Evolutionary conservation across 2,329 filamentous ascomycete species (phyloP), one percentile per base, ranked within the genome.

Genomic region (Pezicula neosporulosa): DNA sequence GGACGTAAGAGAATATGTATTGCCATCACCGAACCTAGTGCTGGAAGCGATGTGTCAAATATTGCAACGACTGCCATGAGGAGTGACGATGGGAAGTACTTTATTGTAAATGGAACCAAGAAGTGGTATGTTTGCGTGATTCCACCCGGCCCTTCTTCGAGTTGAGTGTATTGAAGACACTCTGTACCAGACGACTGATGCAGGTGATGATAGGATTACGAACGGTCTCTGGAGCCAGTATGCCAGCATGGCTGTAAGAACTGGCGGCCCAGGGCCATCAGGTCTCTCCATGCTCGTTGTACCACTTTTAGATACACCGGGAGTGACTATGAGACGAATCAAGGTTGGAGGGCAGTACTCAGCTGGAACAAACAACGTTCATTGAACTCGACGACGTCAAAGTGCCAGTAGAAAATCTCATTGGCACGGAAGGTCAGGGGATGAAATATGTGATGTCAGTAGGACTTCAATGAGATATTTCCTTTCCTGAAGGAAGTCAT

Each of bases 1-100:
- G 85, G 85, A 6, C 77, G 76, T 63, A 89, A 84, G 69, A 74
- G 87, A 39, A 76, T 76, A 13, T 91, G 87, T 62, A 90, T 92
- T 58, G 88, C 87, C 9, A 90, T 92, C 60, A 92, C 88, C 0
- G 88, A 92, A 64, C 88, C 88, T 0, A 82, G 82, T 48, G 86
- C 86, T 0, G 87, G 88, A 0, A 84, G 79, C 48, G 87, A 91
- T 63, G 88, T 91, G 1, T 85, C 86, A 6, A 86, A 85, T 60
- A 87, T 90, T 57, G 76, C 77, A 4, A 90, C 87, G 0, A 87
- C 82, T 0, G 87, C 87, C 2, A 72, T 68, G 4, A 85, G 83
- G 66, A 79, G 75, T 6, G 63, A 72, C 0, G 82, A 86, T 61
- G 86, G 86, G 10, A 83, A 82, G 64, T 71, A 81, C 60, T 91